phyloP scores from a whole-genome alignment of 805 yeast genomes.

The Saccharomycopsis vini region DNA sequence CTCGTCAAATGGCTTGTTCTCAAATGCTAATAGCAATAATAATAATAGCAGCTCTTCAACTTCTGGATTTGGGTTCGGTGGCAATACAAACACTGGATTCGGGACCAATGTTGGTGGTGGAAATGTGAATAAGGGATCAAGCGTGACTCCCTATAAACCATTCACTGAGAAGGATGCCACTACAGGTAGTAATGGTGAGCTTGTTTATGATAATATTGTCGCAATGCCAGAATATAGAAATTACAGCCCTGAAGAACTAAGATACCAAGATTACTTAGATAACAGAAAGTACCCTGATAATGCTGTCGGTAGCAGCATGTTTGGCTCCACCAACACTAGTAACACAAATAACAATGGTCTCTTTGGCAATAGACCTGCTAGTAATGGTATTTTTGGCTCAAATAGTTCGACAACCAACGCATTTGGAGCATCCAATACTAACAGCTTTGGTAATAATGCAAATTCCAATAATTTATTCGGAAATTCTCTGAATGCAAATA shows the following conservation, averaged over 20 bases:
- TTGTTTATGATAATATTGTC: constrained; percentile 66
- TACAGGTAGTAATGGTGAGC: constrained; percentile 45
- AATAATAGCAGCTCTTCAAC: constrained; percentile 10
- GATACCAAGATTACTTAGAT: constrained; percentile 79
- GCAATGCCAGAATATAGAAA: constrained; percentile 87
- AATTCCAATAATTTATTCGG: constrained; percentile 19
- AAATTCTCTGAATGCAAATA: constrained; percentile 4
- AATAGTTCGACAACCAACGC: constrained; percentile 20
- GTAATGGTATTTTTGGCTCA: constrained; percentile 20
- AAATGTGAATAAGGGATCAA: constrained; percentile 47
- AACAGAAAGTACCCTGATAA: constrained; percentile 36
- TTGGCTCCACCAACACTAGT: constrained; percentile 16
- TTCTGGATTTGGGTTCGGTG: constrained; percentile 25
- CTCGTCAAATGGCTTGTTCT: constrained; percentile 24
- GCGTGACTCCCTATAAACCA: constrained; percentile 59
- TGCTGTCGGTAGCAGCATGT: constrained; percentile 24
- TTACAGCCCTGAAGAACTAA: constrained; percentile 78
- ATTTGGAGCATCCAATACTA: background rate
- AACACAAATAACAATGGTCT: constrained; percentile 18
- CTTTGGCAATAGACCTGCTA: constrained; percentile 24
- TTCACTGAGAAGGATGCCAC: constrained; percentile 66
- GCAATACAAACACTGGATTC: constrained; percentile 22
- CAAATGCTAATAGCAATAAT: constrained; percentile 18
- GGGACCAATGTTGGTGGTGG: constrained; percentile 16
- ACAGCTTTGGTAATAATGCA: constrained; percentile 25